Evolutionary conservation across 352 stramenopile genomes (phyloP), one percentile per base, ranked within the genome.

Genomic region (Phytophthora cactorum): DNA sequence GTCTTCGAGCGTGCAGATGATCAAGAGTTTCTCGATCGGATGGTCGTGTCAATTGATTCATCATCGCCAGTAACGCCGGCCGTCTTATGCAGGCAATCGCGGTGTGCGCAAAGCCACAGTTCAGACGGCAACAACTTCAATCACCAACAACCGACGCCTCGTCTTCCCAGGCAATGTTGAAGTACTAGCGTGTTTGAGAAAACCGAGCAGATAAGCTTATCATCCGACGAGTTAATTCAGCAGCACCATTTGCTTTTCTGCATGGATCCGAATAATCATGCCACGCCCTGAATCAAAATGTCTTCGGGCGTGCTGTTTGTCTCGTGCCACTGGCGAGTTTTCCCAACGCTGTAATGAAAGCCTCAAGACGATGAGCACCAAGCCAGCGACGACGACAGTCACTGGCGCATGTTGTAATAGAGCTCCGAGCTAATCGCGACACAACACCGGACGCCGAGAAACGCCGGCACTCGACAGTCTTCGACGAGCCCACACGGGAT

Each of bases 121-220:
- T 59, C 59, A 55, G 45, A 55, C 36, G 28, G 15, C 41, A n/a
- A 44, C 46, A 70, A 70, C 49, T 70, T 66, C 62, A 69, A 70
- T 53, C 62, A 53, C 62, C 34, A 25, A 17, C 38, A 45, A n/a
- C 46, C n/a, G 36, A n/a, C 17, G 62, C 29, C 55, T 65, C 55
- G 63, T 70, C 63, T 70, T 59, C 63, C 15, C 45, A 43, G 15
- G 14, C 28, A 34, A 64, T 15, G 62, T 70, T 70, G 63, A 70
- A 70, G 63, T 60, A 36, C 14, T 53, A 41, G 34, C 29, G 2
- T 15, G 45, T 11, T 57, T 28, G 63, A 49, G 55, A 65, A 59
- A 70, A 66, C 63, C 63, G 49, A 38, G 54, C 55, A 14, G 63
- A 70, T 60, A 51, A 66, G 63, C 55, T 59, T 45, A 60, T 66